Conservation (phyloP, 2,329 filamentous ascomycete genomes). For the Colletotrichum lentis region DNA sequence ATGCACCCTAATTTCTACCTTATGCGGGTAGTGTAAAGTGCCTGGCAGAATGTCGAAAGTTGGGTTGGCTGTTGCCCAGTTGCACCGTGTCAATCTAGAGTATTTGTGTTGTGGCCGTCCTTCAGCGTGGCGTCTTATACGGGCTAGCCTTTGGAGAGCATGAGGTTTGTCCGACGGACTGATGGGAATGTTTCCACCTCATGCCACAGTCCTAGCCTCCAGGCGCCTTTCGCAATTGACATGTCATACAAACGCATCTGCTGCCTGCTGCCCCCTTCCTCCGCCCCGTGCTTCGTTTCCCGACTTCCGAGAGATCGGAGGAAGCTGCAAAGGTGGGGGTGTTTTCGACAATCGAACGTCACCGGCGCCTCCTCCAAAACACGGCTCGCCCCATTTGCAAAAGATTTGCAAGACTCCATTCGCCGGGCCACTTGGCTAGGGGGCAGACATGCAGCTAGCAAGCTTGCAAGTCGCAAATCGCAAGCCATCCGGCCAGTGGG, state of each 20-base stretch:
- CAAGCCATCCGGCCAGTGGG: background rate
- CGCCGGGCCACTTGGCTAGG: constrained; percentile 3
- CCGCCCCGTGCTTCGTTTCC: constrained; percentile 6
- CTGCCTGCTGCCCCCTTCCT: constrained; percentile 5
- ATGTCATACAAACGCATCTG: background rate
- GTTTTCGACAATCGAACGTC: background rate
- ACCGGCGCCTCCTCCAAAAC: constrained; percentile 8
- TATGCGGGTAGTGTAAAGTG: too few species aligned
- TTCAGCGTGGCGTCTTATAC: constrained; percentile 1
- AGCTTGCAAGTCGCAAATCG: background rate
- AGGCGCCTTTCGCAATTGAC: background rate
- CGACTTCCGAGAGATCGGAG: constrained; percentile 17
- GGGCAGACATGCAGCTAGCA: background rate
- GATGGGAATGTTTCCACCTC: constrained; percentile 6
- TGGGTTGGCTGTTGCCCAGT: too few species aligned
- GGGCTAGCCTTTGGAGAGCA: background rate
- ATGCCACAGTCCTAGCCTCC: constrained; percentile 1
- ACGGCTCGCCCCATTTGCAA: constrained; percentile 9
- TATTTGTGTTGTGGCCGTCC: background rate
- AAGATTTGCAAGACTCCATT: constrained; percentile 17
- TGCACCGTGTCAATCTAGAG: background rate
- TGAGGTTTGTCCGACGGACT: constrained; percentile 15
- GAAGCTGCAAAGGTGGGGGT: background rate
- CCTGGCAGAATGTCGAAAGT: background rate
- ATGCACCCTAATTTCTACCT: background rate